These are phyloP conservation scores for Entoloma clypeatum DNA, from an alignment of 1,284 basidiomycete species.

Conservation along the genomic window DNA sequence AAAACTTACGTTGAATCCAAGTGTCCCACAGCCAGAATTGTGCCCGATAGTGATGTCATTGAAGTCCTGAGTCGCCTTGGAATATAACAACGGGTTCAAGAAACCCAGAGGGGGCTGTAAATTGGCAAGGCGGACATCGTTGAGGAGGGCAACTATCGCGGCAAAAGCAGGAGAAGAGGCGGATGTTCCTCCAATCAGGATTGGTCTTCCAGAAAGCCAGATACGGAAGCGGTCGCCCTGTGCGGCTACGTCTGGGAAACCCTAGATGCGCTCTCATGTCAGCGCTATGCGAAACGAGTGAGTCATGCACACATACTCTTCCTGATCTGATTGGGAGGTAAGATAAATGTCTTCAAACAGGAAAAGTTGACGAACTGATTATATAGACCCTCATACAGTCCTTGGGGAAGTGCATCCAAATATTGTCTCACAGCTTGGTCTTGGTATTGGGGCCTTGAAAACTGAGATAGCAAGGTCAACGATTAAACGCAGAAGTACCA, in stretches of 20 bases:
- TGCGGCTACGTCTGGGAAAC: slow-evolving; percentile 57
- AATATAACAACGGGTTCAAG: slow-evolving; percentile 58
- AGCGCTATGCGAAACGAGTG: slow-evolving; percentile 1
- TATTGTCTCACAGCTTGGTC: slow-evolving; percentile 37
- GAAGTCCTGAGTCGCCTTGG: slow-evolving; percentile 38
- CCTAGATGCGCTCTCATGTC: slow-evolving; percentile 28
- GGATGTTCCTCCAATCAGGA: slow-evolving; percentile 51
- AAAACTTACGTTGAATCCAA: slow-evolving; percentile 46
- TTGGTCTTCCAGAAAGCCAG: slow-evolving; percentile 32
- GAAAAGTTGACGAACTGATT: slow-evolving; percentile 41
- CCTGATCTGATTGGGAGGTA: slow-evolving; percentile 20
- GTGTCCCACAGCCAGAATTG: slow-evolving; percentile 54
- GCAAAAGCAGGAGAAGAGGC: slow-evolving; percentile 58
- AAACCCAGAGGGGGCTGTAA: slow-evolving; percentile 52
- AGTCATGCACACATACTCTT: slow-evolving; percentile 22
- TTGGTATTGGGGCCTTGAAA: slow-evolving; percentile 55
- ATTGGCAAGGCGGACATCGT: slow-evolving; percentile 51
- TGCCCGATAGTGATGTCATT: slow-evolving; percentile 54
- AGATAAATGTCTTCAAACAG: neutral
- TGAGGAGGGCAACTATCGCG: slow-evolving; percentile 55
- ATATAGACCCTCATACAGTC: slow-evolving; percentile 54
- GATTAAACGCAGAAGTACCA: neutral
- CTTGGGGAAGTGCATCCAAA: slow-evolving; percentile 41
- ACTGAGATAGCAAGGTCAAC: slow-evolving; percentile 33
- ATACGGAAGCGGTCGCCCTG: slow-evolving; percentile 48